Conservation (phyloP, 2,329 filamentous ascomycete genomes). For the Aspergillus novoparasiticus region DNA sequence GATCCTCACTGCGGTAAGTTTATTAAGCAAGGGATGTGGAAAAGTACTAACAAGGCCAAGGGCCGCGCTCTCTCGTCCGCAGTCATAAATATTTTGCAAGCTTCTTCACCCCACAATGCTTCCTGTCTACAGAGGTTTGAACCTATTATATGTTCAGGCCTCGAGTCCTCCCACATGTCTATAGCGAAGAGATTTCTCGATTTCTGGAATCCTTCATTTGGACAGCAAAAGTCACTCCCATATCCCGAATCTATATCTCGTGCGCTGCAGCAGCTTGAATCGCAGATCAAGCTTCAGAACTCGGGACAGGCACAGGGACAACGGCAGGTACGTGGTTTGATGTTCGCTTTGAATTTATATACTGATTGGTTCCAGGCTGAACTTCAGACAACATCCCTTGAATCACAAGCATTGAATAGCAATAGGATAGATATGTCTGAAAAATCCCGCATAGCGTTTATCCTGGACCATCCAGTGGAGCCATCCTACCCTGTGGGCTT, state of each 20-base stretch:
- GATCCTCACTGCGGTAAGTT: constrained; percentile 39
- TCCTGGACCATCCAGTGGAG: constrained; percentile 18
- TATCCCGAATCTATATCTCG: constrained; percentile 68
- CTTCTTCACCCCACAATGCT: constrained; percentile 28
- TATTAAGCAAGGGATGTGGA: constrained; percentile 7
- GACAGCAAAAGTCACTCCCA: constrained; percentile 58
- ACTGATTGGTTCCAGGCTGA: constrained; percentile 7
- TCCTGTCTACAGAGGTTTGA: constrained; percentile 55
- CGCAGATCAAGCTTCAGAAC: constrained; percentile 55
- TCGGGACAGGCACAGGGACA: constrained; percentile 41
- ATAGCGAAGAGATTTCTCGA: constrained; percentile 56
- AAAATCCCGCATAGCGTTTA: constrained; percentile 20
- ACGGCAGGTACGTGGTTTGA: constrained; percentile 24
- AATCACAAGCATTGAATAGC: neutral
- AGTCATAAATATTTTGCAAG: constrained; percentile 35
- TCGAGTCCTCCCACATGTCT: constrained; percentile 54
- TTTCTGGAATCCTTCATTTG: constrained; percentile 73
- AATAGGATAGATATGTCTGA: constrained; percentile 9
- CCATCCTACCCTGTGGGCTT: constrained; percentile 17
- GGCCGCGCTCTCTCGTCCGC: constrained; percentile 36
- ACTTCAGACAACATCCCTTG: neutral
- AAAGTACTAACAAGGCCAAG: constrained; percentile 29
- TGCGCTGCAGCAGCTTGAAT: constrained; percentile 63
- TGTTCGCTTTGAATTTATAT: constrained; percentile 8
- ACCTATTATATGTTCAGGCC: constrained; percentile 53